These are phyloP conservation scores for Aphanomyces astaci DNA, from an alignment of 352 stramenopile species.

Conservation along the genomic window DNA sequence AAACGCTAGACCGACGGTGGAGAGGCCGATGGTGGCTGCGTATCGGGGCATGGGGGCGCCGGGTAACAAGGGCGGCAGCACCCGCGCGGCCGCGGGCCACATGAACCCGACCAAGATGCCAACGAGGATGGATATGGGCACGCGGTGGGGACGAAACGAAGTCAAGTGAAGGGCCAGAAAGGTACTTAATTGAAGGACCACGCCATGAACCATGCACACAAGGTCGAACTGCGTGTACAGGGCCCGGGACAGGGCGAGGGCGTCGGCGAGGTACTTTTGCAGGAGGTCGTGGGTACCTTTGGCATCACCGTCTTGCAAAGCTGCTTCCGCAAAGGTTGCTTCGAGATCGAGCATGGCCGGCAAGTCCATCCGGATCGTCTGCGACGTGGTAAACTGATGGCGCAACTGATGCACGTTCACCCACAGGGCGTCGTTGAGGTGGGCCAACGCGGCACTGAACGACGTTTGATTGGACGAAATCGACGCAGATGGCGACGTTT, in stretches of 20 bases:
- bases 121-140: background rate
- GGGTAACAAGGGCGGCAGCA: background rate
- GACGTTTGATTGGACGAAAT: background rate
- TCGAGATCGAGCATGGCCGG: slow-evolving; percentile 34
- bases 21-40: slow-evolving; percentile 1
- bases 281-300: slow-evolving; percentile 24
- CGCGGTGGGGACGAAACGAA: background rate
- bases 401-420: slow-evolving; percentile 83
- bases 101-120: slow-evolving; percentile 29
- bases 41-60: slow-evolving; percentile 17
- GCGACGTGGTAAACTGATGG: slow-evolving; percentile 48
- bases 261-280: slow-evolving; percentile 57
- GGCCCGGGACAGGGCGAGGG: slow-evolving; percentile 50
- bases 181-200: slow-evolving; percentile 29
- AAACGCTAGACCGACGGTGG: slow-evolving; percentile 13
- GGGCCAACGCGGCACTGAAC: slow-evolving; percentile 28
- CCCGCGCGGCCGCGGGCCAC: slow-evolving; percentile 21
- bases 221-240: slow-evolving; percentile 86
- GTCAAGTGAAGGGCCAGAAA: background rate
- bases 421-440: slow-evolving; percentile 53
- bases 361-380: slow-evolving; percentile 18
- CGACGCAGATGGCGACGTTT: too few species aligned
- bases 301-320: background rate
- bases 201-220: slow-evolving; percentile 60
- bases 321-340: slow-evolving; percentile 39